These are phyloP conservation scores for Ogataea methanolica DNA, from an alignment of 805 yeast species.

Conservation along the genomic window DNA sequence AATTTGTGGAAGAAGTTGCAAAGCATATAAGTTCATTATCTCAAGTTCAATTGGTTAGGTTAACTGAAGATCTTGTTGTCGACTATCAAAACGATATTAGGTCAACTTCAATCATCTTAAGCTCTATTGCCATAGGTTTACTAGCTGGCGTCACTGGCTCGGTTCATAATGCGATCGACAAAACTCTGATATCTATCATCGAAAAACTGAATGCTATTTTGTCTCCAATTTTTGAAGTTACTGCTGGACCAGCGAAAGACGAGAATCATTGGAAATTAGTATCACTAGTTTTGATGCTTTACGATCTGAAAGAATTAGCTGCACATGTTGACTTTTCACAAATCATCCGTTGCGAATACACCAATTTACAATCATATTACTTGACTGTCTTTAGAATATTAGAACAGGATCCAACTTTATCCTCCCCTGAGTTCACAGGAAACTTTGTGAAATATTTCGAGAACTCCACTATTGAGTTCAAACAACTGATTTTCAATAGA, in stretches of 20 bases:
- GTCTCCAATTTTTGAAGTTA: conserved; percentile 17
- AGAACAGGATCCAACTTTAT: conserved; percentile 28
- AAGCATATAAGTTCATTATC: conserved; percentile 42
- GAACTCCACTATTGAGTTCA: conserved; percentile 7
- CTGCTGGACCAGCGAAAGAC: conserved; percentile 2
- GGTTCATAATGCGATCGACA: conserved; percentile 25
- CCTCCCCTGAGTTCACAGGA: conserved; percentile 6
- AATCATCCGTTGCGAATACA: conserved; percentile 1
- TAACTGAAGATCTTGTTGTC: conserved; percentile 21
- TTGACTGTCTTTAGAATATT: conserved; percentile 40
- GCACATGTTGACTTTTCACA: background rate
- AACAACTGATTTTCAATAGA: conserved; percentile 35
- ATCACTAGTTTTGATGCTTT: conserved; percentile 45
- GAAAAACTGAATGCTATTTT: conserved; percentile 17
- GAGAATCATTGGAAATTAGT: conserved; percentile 41
- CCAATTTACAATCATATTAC: conserved; percentile 12
- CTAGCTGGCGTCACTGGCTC: conserved; percentile 24
- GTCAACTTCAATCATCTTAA: conserved; percentile 16
- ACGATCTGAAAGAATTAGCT: conserved; percentile 30
- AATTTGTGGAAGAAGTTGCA: conserved; percentile 36
- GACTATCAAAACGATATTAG: conserved; percentile 6
- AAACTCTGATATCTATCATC: conserved; percentile 13
- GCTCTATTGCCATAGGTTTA: conserved; percentile 38
- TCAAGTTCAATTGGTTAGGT: conserved; percentile 34
- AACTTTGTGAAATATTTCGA: conserved; percentile 25